Evolutionary conservation across 2,329 filamentous ascomycete species (phyloP).

Genomic region (Truncatella angustata): DNA sequence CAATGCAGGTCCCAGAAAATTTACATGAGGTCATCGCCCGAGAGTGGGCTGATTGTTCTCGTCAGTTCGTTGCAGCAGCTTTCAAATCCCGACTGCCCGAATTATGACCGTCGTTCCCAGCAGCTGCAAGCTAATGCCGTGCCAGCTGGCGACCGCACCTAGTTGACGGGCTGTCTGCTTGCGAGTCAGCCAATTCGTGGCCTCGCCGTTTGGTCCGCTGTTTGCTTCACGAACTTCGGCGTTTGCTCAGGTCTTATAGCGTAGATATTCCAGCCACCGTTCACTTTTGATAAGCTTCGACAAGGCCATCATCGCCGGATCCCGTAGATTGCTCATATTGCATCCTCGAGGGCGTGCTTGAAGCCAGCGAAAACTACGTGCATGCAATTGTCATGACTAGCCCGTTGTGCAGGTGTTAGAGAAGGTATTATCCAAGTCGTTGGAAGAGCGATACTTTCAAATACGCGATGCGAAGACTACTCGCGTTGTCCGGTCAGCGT

Average conservation of each 20-base stretch:
- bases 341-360: too few relatives aligned
- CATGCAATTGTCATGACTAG: too few relatives aligned
- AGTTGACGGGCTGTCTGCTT: too few relatives aligned
- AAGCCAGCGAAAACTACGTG: too few relatives aligned
- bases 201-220: too few relatives aligned
- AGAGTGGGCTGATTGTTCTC: conserved; percentile 5
- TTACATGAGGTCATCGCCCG: conserved; percentile 6
- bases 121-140: not conserved
- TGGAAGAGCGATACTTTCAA: too few relatives aligned
- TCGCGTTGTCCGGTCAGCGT: too few relatives aligned
- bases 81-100: conserved; percentile 9
- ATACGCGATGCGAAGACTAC: too few relatives aligned
- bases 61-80: not conserved
- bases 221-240: not conserved
- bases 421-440: too few relatives aligned
- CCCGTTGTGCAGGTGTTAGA: too few relatives aligned
- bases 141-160: not conserved
- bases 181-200: too few relatives aligned
- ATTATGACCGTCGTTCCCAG: not conserved
- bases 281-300: too few relatives aligned
- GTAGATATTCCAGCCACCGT: not conserved
- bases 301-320: not conserved
- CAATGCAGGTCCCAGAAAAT: not conserved
- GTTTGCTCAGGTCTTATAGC: not conserved
- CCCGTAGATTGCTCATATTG: not conserved